phyloP scores from a whole-genome alignment of 2,329 filamentous ascomycete genomes.

The Pseudogymnoascus sp. region DNA sequence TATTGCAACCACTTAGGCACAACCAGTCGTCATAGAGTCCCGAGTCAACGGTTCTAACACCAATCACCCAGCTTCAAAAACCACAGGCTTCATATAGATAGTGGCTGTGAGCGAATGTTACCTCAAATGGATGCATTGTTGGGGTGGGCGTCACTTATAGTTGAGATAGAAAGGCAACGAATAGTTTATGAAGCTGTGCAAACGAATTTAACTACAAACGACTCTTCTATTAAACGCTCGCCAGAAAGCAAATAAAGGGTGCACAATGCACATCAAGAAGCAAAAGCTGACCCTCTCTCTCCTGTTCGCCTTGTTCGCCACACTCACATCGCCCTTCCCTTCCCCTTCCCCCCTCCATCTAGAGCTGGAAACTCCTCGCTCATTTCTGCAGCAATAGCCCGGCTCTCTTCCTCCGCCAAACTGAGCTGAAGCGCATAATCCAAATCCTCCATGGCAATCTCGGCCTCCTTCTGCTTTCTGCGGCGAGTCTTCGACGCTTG shows the following conservation, averaged over 20 bases:
- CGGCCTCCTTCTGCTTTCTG: slow-evolving; percentile 18
- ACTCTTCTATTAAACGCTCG: not conserved
- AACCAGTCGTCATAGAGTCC: not conserved
- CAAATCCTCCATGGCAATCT: slow-evolving; percentile 44
- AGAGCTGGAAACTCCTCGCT: slow-evolving; percentile 38
- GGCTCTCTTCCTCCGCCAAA: slow-evolving; percentile 46
- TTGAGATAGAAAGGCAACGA: not conserved
- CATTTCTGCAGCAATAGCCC: slow-evolving; percentile 19
- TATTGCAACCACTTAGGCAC: not conserved
- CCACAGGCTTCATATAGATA: not conserved
- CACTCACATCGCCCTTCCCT: slow-evolving; percentile 32
- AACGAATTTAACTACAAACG: not conserved
- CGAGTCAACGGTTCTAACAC: no score
- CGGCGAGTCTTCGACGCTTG: slow-evolving; percentile 23
- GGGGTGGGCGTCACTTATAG: not conserved
- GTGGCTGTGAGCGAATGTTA: not conserved
- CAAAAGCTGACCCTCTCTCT: not conserved
- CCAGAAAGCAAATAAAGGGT: not conserved
- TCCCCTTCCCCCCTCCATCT: slow-evolving; percentile 30
- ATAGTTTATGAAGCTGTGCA: not conserved
- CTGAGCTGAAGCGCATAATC: slow-evolving; percentile 56
- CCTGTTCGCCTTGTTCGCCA: not conserved
- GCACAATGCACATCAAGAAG: not conserved
- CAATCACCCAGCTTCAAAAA: not conserved
- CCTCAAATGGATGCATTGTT: not conserved